Percentiles rank a stretch among this genome's conserved stretches.
Conservation (phyloP, 495 filamentous ascomycete species). For the Pyrenopolyporus hunteri region DNA sequence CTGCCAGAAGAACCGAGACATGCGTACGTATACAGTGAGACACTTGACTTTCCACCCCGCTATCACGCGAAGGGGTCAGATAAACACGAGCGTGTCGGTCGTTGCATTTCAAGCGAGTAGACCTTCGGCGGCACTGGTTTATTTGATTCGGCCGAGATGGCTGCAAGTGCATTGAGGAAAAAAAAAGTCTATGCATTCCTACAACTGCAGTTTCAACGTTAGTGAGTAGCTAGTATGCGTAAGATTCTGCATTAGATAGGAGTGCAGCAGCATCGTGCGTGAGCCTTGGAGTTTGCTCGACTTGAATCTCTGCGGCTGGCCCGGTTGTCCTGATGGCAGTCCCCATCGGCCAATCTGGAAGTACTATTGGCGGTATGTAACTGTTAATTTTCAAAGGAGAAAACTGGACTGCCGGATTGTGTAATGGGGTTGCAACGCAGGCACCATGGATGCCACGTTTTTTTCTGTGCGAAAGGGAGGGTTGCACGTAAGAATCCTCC, state of each 20-base stretch:
- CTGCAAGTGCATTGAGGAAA: slow-evolving; percentile 2
- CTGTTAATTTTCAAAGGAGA: slow-evolving; percentile 36
- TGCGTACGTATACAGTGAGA: background rate
- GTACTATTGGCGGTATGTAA: slow-evolving; percentile 22
- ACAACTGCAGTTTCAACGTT: background rate
- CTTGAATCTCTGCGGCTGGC: background rate
- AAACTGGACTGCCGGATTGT: slow-evolving; percentile 33
- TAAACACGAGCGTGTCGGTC: slow-evolving; percentile 25
- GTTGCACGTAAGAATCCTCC: slow-evolving; percentile 35
- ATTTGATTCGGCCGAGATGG: slow-evolving; percentile 22
- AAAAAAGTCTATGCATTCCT: slow-evolving; percentile 7
- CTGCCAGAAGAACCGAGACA: background rate
- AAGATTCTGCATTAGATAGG: slow-evolving; percentile 21
- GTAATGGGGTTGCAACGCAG: slow-evolving; percentile 35
- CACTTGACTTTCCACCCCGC: slow-evolving; percentile 7
- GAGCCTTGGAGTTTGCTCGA: background rate
- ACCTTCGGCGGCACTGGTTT: slow-evolving; percentile 19
- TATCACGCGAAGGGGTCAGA: slow-evolving; percentile 7
- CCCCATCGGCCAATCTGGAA: background rate
- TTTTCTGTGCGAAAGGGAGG: slow-evolving; percentile 25
- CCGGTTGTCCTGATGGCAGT: background rate
- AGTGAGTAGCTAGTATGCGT: background rate
- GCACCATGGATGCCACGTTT: slow-evolving; percentile 39
- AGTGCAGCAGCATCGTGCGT: slow-evolving; percentile 15
- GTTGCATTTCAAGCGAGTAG: background rate